Evolutionary conservation across 2,329 filamentous ascomycete species (phyloP).

Genomic region (Fonsecaea erecta): DNA sequence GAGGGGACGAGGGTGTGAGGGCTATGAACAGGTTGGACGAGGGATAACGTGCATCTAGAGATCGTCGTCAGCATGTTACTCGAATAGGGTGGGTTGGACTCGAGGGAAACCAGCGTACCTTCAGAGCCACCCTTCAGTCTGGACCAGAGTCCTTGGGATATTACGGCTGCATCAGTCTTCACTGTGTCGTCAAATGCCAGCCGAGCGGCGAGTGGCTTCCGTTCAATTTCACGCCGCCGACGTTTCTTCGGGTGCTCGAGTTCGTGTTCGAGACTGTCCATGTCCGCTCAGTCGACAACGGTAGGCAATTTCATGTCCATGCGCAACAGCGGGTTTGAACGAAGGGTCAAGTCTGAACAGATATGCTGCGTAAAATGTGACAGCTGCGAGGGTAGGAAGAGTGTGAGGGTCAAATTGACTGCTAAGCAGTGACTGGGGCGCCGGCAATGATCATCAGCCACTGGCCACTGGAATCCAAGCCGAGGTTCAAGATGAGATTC

Average conservation of each 20-base stretch:
- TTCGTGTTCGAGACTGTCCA: conserved; percentile 51
- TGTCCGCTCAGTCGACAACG: conserved; percentile 36
- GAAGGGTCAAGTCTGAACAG: neutral
- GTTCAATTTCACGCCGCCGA: conserved; percentile 52
- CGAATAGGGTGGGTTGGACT: conserved; percentile 7
- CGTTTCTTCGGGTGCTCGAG: conserved; percentile 57
- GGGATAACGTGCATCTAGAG: conserved; percentile 11
- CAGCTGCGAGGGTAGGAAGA: neutral
- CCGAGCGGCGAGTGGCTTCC: conserved; percentile 71
- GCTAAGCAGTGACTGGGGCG: conserved; percentile 1
- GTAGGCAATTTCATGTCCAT: conserved; percentile 15
- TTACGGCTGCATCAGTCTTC: conserved; percentile 80
- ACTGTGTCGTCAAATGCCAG: conserved; percentile 84
- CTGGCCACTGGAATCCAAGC: conserved; percentile 2
- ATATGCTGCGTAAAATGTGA: neutral
- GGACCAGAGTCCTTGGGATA: conserved; percentile 83
- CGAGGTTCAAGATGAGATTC: conserved; percentile 11
- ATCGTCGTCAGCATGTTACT: conserved; percentile 16
- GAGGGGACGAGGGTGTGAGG: conserved; percentile 52
- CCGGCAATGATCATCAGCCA: conserved; percentile 12
- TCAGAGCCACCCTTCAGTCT: conserved; percentile 65
- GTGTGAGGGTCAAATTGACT: conserved; percentile 10
- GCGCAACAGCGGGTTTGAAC: neutral
- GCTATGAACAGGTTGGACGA: conserved; percentile 46
- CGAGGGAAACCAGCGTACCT: conserved; percentile 43